Base-by-base conservation (phyloP, 768 basidiomycete genomes). In the Suillus discolor region DNA sequence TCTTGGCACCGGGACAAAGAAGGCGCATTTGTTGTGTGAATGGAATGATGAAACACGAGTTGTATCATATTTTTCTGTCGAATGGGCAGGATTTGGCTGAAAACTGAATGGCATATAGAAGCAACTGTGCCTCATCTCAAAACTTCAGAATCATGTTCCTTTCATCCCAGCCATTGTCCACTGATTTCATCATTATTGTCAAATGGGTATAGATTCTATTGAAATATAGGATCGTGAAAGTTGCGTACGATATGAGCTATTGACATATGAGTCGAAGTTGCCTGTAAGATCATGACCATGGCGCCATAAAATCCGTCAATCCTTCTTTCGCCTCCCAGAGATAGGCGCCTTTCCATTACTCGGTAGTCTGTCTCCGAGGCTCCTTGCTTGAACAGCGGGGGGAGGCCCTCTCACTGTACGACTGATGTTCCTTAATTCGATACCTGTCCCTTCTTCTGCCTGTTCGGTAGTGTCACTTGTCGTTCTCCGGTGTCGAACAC, bases 1-100 rank as follows among this genome's bases (percentile, higher is more conserved):
- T 41, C 79, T 99, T 41, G 97, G 97, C 1, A 99, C 97, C 4
- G 97, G 93, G 13, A 98, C 97, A 11, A 99, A 98, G 78, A 99
- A 99, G 78, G 88, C 94, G 0, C 96, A 98, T 75, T 79, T 99
- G 38, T 79, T 99, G 4, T 97, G 95, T 71, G 87, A 89, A 39
- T 97, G 92, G 91, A 89, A 97, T 71, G 89, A 93, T 42, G 83
- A 82, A 60, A 86, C 81, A 71, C 81, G 84, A 49, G 77, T 83
- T 67, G 92, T 87, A 2, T 85, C 88, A 0, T 94, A 92, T 78
- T 83, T 91, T 63, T 91, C 91, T 57, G 85, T 96, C 65, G 93
- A 95, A 78, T 96, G 94, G 94, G 92, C 93, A 41, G 92, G 92
- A 13, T 96, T 96, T 71, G 94, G 94, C 13, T 77, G 59, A 75